A percentile compares a stretch with the other conserved stretches of the same genome.
Evolutionary conservation across 2,329 filamentous ascomycete genomes (phyloP).

Genomic region (Ophiostoma himal-ulmi): DNA sequence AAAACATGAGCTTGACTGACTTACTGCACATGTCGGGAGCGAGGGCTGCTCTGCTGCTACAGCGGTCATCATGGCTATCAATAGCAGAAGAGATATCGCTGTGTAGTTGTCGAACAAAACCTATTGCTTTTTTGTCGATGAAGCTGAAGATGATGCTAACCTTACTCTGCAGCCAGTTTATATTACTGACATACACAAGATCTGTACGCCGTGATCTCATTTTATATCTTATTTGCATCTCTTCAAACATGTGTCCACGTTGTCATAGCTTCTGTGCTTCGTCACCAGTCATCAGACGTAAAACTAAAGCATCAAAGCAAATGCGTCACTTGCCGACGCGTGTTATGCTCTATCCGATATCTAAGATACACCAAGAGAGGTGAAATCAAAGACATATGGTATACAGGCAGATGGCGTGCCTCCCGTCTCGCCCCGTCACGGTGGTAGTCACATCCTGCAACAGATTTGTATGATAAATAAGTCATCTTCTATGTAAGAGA

Average conservation of each 20-base stretch:
- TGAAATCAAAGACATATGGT: neutral
- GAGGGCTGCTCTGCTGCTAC: neutral
- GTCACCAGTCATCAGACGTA: neutral
- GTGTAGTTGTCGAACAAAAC: too few relatives aligned
- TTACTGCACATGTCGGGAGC: slow-evolving; percentile 14
- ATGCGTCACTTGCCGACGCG: slow-evolving; percentile 5
- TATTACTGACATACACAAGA: neutral
- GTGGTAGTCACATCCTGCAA: neutral
- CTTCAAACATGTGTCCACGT: neutral
- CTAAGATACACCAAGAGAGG: neutral
- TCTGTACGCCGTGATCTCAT: neutral
- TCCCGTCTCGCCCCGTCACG: neutral
- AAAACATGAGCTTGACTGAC: neutral
- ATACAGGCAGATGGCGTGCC: neutral
- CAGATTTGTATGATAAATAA: neutral
- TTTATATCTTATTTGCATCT: neutral
- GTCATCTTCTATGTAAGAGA: neutral
- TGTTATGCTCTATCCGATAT: neutral
- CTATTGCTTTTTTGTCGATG: too few relatives aligned
- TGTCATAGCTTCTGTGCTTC: neutral
- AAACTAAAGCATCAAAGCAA: neutral
- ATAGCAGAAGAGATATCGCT: neutral
- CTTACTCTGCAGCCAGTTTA: neutral
- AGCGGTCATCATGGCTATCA: neutral
- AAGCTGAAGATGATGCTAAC: too few relatives aligned